Base-by-base conservation (phyloP, 2,329 filamentous ascomycete genomes). In the Aspergillus versicolor region DNA sequence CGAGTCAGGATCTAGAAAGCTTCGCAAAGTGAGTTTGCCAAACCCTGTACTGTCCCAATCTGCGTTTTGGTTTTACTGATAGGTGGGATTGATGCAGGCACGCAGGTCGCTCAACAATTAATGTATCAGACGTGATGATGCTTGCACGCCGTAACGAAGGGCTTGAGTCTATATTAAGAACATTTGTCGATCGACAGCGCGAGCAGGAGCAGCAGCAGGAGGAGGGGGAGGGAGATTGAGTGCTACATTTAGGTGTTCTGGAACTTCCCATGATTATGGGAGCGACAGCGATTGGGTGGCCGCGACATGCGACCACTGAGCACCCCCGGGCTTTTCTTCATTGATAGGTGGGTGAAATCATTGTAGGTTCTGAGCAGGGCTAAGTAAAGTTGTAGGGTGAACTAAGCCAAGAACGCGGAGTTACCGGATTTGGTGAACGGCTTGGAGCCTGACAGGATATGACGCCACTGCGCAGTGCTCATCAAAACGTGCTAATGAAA, bases 121-220 rank as follows among this genome's bases (percentile, higher is more conserved):
- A 87, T 38, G 89, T 88, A 0, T 89, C 92, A 51, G 94, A 99
- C 70, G 92, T 97, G 12, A 78, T 97, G 67, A 83, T 99, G 7
- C 84, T 99, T 30, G 88, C 91, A 24, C 82, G 94, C 60, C 86
- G 93, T 58, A 99, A 97, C 66, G 89, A 92, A 56, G 91, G 92
- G 17, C 76, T 99, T 19, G 86, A 92, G 64, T 82, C 82, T 15
- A 86, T 97, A 34, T 82, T 99, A 69, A 68, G 66, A 11, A 66
- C 71, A 5, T 77, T 73, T 50, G 60, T 72, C 15, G 71, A 73
- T 49, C 70, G 71, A 50, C 63, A 67, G 45, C 70, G 63, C 7
- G 62, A 68, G 38, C 60, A 67, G 32, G 60, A 68, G 38, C 60
- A 67, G 34, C 59, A 59, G 38, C 59, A 59, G 38, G 59, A 67